Percentiles rank a stretch among this genome's conserved stretches.
Conservation (phyloP, 1,284 basidiomycete genomes). For the Sanghuangporus weigelae region DNA sequence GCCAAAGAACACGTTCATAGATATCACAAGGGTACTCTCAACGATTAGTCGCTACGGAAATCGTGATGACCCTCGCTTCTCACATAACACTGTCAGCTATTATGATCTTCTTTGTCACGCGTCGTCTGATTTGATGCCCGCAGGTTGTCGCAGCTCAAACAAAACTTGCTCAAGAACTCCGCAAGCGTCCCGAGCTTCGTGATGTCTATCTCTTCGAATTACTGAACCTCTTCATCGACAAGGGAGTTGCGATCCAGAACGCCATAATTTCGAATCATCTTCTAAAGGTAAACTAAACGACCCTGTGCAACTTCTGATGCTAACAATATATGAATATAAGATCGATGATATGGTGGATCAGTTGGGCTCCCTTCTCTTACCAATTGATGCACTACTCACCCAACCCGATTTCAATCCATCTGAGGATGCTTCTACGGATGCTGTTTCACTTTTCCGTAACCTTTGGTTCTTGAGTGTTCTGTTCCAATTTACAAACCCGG, state of each 20-base stretch:
- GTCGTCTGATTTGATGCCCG: constrained; percentile 10
- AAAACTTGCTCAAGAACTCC: constrained; percentile 74
- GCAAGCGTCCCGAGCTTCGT: constrained; percentile 68
- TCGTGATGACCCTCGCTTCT: constrained; percentile 79
- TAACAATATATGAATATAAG: constrained; percentile 30
- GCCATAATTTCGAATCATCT: constrained; percentile 58
- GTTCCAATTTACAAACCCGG: constrained; percentile 63
- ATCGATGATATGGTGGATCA: constrained; percentile 83
- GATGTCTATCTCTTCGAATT: constrained; percentile 82
- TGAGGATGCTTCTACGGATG: constrained; percentile 48
- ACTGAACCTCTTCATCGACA: constrained; percentile 83
- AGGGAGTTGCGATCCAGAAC: constrained; percentile 89
- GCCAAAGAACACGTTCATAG: constrained; percentile 73
- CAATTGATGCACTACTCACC: constrained; percentile 85
- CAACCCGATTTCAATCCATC: constrained; percentile 73
- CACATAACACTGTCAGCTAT: constrained; percentile 70
- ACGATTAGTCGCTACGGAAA: constrained; percentile 81
- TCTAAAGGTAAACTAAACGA: constrained; percentile 45
- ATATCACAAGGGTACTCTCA: constrained; percentile 84
- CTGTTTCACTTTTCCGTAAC: constrained; percentile 86
- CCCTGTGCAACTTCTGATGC: constrained; percentile 6
- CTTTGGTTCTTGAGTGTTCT: constrained; percentile 93
- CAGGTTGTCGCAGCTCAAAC: constrained; percentile 86
- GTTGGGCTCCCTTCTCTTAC: constrained; percentile 80
- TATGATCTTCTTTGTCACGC: not conserved